A percentile compares a stretch with the other conserved stretches of the same genome.
phyloP scores from a whole-genome alignment of 176 grass and related monocot species.

The Oryza nivara region DNA sequence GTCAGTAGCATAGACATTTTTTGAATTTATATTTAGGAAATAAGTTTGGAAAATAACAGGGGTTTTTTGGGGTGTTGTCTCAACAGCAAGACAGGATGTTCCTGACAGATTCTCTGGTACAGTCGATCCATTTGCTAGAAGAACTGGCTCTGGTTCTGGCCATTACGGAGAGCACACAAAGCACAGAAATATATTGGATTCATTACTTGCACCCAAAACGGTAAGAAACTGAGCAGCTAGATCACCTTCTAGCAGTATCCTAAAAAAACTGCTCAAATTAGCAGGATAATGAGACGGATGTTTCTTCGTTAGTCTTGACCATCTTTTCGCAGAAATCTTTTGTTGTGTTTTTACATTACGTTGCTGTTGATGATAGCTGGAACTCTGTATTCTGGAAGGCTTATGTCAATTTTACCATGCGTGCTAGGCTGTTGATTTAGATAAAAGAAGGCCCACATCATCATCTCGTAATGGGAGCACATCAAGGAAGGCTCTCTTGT shows the following conservation, averaged over 20 bases:
- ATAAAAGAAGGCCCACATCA: constrained; percentile 56
- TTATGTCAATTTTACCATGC: constrained; percentile 33
- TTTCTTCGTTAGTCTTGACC: not conserved
- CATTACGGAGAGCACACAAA: constrained; percentile 62
- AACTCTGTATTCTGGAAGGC: not conserved
- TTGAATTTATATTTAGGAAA: constrained; percentile 31
- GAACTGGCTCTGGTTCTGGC: constrained; percentile 66
- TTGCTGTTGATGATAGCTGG: not conserved
- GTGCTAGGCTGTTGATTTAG: constrained; percentile 53
- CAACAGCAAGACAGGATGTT: constrained; percentile 69
- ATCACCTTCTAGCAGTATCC: not conserved
- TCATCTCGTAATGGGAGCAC: constrained; percentile 76
- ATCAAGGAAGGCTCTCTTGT: constrained; percentile 68
- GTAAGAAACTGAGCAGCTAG: constrained; percentile 9
- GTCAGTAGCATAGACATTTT: constrained; percentile 35
- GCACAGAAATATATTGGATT: constrained; percentile 63
- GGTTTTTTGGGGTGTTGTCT: constrained; percentile 32
- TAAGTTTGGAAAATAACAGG: constrained; percentile 19
- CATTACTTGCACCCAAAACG: constrained; percentile 54
- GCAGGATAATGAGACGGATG: not conserved
- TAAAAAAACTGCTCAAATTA: not conserved
- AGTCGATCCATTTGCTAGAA: constrained; percentile 64
- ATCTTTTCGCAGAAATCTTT: not conserved
- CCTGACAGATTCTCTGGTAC: constrained; percentile 63
- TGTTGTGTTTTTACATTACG: not conserved